phyloP scores from a whole-genome alignment of 176 grass and related monocot species.

The barley (Hordeum vulgare) region DNA sequence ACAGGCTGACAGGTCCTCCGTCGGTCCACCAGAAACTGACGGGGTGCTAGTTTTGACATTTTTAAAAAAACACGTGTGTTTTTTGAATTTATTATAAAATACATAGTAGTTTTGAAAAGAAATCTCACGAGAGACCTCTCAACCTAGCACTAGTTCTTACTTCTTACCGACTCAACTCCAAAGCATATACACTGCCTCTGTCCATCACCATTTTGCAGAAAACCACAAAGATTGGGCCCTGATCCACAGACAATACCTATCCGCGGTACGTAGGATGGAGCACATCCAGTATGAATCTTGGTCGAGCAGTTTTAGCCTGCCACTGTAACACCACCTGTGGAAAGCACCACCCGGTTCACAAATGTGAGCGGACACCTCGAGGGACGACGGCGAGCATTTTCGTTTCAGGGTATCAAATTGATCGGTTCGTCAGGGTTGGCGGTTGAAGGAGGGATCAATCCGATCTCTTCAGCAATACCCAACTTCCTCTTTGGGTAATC shows the following conservation, averaged over 20 bases:
- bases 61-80: no score
- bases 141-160: not conserved
- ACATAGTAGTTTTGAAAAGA: no score
- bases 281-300: not conserved
- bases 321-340: not conserved
- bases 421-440: no score
- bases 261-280: not conserved
- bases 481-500: slow-evolving; percentile 14
- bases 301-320: not conserved
- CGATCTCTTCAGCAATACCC: slow-evolving; percentile 9
- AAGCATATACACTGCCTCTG: not conserved
- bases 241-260: not conserved
- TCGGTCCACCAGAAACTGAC: no score
- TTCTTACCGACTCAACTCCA: not conserved
- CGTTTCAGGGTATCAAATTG: no score
- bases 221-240: not conserved
- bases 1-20: no score
- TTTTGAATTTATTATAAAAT: no score
- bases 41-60: no score
- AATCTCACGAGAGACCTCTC: not conserved
- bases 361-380: no score
- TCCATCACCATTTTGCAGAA: not conserved
- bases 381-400: no score
- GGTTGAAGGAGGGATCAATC: not conserved
- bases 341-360: no score